phyloP scores from a whole-genome alignment of 225 moss, liverwort and hornwort species.

The Asterella californica region DNA sequence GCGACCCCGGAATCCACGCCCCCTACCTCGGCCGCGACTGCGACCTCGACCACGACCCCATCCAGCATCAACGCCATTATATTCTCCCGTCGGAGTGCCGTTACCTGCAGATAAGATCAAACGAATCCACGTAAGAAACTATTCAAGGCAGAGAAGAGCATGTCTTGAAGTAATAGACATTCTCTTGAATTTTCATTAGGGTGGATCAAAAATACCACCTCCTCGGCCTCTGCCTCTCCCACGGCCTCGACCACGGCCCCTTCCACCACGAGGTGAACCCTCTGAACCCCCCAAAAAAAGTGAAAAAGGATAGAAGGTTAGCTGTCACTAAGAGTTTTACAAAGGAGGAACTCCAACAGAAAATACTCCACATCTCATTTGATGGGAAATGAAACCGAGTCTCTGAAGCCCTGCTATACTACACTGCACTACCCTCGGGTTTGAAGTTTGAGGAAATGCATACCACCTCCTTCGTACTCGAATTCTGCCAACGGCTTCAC shows the following conservation, averaged over 20 bases:
- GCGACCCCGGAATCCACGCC: constrained; percentile 84
- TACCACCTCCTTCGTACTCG: constrained; percentile 92
- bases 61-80: constrained; percentile 78
- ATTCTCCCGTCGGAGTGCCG: constrained; percentile 64
- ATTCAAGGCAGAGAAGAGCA: background rate
- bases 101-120: constrained; percentile 47
- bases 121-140: background rate
- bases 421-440: constrained; percentile 5
- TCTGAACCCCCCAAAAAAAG: constrained; percentile 47
- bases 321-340: constrained; percentile 34
- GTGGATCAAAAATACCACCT: constrained; percentile 49
- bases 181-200: constrained; percentile 32
- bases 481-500: constrained; percentile 96
- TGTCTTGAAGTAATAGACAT: constrained; percentile 22
- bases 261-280: constrained; percentile 54
- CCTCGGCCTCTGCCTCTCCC: constrained; percentile 53
- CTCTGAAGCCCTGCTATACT: background rate
- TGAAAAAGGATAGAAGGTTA: constrained; percentile 31
- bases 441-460: constrained; percentile 2
- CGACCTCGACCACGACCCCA: constrained; percentile 95
- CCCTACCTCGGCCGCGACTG: constrained; percentile 74
- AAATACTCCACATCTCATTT: constrained; percentile 20
- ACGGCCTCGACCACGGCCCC: constrained; percentile 52
- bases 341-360: constrained; percentile 11
- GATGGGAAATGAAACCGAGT: constrained; percentile 18